Evolutionary conservation across 345 rosid species (phyloP).

Genomic region (Cochlearia excelsa): DNA sequence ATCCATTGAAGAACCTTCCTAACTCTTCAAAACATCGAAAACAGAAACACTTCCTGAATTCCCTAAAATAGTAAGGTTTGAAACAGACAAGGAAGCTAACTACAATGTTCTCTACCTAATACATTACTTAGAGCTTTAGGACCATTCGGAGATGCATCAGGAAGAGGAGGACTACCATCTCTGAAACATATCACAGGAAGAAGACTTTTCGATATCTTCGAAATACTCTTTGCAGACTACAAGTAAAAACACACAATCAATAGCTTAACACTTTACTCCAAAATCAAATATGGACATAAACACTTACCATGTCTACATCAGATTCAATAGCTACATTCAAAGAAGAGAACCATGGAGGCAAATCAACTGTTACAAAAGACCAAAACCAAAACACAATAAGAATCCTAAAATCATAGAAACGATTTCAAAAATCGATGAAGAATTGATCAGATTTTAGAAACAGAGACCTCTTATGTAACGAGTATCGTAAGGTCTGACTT

Average conservation of each 20-base stretch:
- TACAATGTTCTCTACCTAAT: conserved; percentile 20
- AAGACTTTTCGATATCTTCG: conserved; percentile 46
- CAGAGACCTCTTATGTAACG: conserved; percentile 74
- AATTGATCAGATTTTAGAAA: neutral
- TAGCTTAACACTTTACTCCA: neutral
- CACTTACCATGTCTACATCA: conserved; percentile 82
- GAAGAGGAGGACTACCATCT: conserved; percentile 93
- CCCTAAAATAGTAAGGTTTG: conserved; percentile 7
- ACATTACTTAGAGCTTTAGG: conserved; percentile 53
- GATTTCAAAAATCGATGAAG: neutral
- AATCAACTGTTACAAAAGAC: conserved; percentile 58
- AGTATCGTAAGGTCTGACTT: conserved; percentile 55
- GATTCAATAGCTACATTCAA: conserved; percentile 66
- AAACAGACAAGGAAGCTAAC: conserved; percentile 3
- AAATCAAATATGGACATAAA: neutral
- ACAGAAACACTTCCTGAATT: conserved; percentile 14
- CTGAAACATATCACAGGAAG: conserved; percentile 82
- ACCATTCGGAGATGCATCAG: conserved; percentile 59
- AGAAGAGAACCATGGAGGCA: conserved; percentile 92
- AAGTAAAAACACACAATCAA: conserved; percentile 3
- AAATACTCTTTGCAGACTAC: conserved; percentile 50
- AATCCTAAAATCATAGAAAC: neutral
- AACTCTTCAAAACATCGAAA: conserved; percentile 33
- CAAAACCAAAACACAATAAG: conserved; percentile 19
- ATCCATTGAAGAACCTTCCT: conserved; percentile 52